A percentile compares a stretch with the other conserved stretches of the same genome.
Evolutionary conservation across 2,329 filamentous ascomycete genomes (phyloP).

Genomic region (Samsoniella hepiali): DNA sequence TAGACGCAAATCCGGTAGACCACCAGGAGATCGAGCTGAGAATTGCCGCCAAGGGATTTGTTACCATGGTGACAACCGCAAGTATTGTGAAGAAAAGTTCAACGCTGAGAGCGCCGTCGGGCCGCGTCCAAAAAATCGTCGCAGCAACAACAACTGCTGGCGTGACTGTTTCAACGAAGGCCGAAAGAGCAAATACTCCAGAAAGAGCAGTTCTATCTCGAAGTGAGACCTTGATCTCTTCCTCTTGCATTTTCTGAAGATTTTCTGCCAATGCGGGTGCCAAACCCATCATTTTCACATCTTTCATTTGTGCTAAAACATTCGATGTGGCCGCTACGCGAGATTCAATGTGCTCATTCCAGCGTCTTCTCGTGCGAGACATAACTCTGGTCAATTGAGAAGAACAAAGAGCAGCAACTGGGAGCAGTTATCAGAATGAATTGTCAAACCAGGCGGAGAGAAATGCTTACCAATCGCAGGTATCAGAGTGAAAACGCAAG

Average conservation of each 20-base stretch:
- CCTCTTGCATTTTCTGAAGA: not conserved
- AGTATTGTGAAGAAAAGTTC: not conserved
- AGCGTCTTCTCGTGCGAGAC: too few species aligned
- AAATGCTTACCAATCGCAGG: not conserved
- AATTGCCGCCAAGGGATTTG: not conserved
- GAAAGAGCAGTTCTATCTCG: too few species aligned
- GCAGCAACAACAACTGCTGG: conserved; percentile 5
- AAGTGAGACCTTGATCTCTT: not conserved
- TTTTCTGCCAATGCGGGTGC: not conserved
- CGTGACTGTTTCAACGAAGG: not conserved
- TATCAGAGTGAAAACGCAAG: conserved; percentile 1
- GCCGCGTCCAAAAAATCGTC: not conserved
- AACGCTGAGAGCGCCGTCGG: not conserved
- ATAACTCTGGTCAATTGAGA: not conserved
- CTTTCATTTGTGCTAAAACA: not conserved
- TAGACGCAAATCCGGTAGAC: not conserved
- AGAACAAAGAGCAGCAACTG: not conserved
- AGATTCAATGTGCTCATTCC: not conserved
- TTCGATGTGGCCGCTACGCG: not conserved
- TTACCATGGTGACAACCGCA: conserved; percentile 7
- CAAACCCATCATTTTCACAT: not conserved
- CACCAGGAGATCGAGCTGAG: not conserved
- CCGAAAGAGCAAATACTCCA: not conserved
- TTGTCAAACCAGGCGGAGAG: too few species aligned
- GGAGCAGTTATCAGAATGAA: too few species aligned